Conservation (phyloP, 345 rosid genomes). For the Populus deltoides region DNA sequence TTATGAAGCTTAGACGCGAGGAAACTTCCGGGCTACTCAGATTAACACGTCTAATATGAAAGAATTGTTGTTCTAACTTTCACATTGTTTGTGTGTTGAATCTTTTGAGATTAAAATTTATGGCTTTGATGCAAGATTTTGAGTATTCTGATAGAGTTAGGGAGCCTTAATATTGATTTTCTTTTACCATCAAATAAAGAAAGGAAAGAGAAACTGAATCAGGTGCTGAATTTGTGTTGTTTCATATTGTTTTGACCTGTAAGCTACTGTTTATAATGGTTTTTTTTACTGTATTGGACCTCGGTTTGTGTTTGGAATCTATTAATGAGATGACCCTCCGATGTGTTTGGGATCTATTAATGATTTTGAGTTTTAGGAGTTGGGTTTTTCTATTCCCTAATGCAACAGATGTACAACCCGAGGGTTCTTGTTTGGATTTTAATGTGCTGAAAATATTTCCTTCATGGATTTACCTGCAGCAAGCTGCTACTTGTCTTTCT, state of each 20-base stretch:
- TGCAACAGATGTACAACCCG: not conserved
- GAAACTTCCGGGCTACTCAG: not conserved
- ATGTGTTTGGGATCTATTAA: not conserved
- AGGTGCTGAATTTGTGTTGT: not conserved
- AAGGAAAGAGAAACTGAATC: not conserved
- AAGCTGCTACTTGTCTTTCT: slow-evolving; percentile 76
- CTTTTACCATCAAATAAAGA: not conserved
- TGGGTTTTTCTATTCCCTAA: not conserved
- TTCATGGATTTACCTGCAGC: slow-evolving; percentile 46
- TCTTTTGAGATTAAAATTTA: not conserved
- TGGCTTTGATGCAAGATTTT: not conserved
- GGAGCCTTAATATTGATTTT: not conserved
- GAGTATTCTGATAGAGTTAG: not conserved
- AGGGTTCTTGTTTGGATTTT: slow-evolving; percentile 4
- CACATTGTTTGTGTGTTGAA: not conserved
- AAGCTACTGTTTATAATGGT: not conserved
- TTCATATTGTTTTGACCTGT: not conserved
- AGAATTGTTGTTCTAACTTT: not conserved
- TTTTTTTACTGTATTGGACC: not conserved
- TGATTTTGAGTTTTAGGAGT: not conserved
- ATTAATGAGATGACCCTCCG: not conserved
- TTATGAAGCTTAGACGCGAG: not conserved
- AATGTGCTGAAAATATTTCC: slow-evolving; percentile 4
- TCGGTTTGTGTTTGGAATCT: no score
- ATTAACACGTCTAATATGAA: not conserved